A percentile compares a stretch with the other conserved stretches of the same genome.
These are phyloP conservation scores for Monilinia vaccinii-corymbosi DNA, from an alignment of 2,329 filamentous ascomycete genomes.

Conservation along the genomic window DNA sequence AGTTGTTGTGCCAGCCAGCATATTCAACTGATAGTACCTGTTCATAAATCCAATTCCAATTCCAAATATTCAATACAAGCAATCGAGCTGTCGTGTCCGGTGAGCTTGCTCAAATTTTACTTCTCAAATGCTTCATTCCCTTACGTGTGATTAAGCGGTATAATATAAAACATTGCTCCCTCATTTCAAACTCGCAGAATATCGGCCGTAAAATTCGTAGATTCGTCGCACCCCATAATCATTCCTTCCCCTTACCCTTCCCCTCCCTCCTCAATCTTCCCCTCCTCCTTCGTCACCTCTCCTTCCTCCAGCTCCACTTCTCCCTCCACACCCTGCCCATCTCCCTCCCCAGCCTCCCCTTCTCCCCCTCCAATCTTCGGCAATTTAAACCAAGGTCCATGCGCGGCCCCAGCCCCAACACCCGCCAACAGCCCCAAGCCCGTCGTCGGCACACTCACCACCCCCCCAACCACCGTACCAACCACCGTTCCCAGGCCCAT, in stretches of 20 bases:
- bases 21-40: background rate
- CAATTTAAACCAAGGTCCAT: constrained; percentile 23
- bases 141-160: background rate
- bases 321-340: constrained; percentile 3
- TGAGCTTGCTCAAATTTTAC: background rate
- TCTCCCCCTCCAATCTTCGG: constrained; percentile 1
- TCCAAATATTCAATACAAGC: background rate
- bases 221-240: background rate
- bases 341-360: constrained; percentile 7
- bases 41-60: background rate
- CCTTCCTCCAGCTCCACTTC: background rate
- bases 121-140: background rate
- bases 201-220: background rate
- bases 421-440: constrained; percentile 17
- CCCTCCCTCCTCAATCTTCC: background rate
- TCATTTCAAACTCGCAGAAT: background rate
- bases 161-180: background rate
- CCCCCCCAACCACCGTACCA: constrained; percentile 12
- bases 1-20: background rate
- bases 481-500: constrained; percentile 17
- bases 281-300: background rate
- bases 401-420: constrained; percentile 16
- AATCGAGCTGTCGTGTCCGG: background rate
- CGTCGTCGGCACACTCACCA: constrained; percentile 17
- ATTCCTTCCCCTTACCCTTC: background rate